phyloP scores from a whole-genome alignment of 1,284 basidiomycete species.

The Melampsora larici-populina region DNA sequence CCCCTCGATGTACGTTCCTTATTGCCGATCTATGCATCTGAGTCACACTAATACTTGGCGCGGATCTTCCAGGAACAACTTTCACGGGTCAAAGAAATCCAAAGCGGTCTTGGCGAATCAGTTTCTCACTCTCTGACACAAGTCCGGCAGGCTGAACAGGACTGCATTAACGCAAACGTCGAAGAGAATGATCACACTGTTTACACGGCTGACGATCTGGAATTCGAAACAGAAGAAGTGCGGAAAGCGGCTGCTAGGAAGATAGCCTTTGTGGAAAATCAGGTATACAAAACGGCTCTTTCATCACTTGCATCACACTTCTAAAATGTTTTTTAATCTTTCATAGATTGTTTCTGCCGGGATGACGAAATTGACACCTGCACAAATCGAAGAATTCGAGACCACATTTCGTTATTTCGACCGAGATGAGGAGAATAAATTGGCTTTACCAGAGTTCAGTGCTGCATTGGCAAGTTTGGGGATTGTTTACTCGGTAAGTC shows the following conservation, averaged over 20 bases:
- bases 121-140: conserved; percentile 62
- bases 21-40: too few relatives aligned
- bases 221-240: conserved; percentile 82
- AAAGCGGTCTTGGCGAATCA: conserved; percentile 62
- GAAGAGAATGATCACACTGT: conserved; percentile 97
- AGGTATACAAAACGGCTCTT: conserved; percentile 59
- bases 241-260: conserved; percentile 79
- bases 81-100: conserved; percentile 60
- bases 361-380: conserved; percentile 87
- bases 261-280: conserved; percentile 91
- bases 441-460: conserved; percentile 79
- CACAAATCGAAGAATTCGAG: conserved; percentile 95
- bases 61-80: conserved; percentile 59
- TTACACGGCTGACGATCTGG: conserved; percentile 82
- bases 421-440: conserved; percentile 81
- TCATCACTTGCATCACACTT: conserved; percentile 35
- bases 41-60: conserved; percentile 3
- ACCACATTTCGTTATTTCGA: conserved; percentile 97
- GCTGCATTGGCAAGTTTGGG: conserved; percentile 91
- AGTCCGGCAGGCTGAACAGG: conserved; percentile 66
- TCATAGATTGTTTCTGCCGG: conserved; percentile 82
- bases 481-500: conserved; percentile 78
- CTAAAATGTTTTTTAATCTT: neutral
- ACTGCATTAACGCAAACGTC: conserved; percentile 83
- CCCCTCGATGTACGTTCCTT: conserved; percentile 65